Base-by-base conservation (phyloP, 768 basidiomycete genomes). In the Gelatoporia subvermispora region DNA sequence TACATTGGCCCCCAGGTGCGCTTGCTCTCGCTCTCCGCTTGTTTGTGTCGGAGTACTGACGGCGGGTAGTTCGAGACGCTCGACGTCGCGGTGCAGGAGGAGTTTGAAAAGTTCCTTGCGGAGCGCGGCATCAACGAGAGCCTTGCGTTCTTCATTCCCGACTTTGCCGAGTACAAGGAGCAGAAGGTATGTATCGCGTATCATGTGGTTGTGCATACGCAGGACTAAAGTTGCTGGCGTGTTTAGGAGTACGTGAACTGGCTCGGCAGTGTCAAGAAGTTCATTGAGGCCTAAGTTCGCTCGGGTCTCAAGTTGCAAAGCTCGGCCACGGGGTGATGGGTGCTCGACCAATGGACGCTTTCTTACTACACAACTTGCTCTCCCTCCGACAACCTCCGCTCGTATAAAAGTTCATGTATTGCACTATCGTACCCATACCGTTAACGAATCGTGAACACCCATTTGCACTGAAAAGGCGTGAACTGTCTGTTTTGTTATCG, bases 1-100 rank as follows among this genome's bases (percentile, higher is more conserved):
- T 98, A 96, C 75, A 82, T 95, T 62, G 95, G 95, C 1, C 95
- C 94, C 44, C 83, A 87, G 73, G 83, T 88, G 56, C 50, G 71
- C 54, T 21, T 22, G 21, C 10, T 17, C 28, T 17, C 8, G 11
- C n/a, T 43, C 15, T 53, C 41, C 7, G 47, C 9, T 5, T 40
- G 21, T 2, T 41, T 24, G 48, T n/a, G 37, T n/a, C 11, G 18
- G 24, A 15, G 10, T n/a, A n/a, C 16, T 47, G 37, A 53, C 24
- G 41, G 20, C 8, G 37, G 47, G 39, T 67, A 90, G 81, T 98
- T 96, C 60, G 90, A 93, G 50, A 88, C 91, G 41, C 82, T 98
- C 38, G 95, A 98, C 61, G 75, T 84, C 37, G 64, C 68, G 1
- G 81, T 99, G 16, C 95, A 98, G 68, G 86, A 93, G 56, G 88